phyloP scores from a whole-genome alignment of 2,329 filamentous ascomycete species.

The Uncinocarpus reesii region DNA sequence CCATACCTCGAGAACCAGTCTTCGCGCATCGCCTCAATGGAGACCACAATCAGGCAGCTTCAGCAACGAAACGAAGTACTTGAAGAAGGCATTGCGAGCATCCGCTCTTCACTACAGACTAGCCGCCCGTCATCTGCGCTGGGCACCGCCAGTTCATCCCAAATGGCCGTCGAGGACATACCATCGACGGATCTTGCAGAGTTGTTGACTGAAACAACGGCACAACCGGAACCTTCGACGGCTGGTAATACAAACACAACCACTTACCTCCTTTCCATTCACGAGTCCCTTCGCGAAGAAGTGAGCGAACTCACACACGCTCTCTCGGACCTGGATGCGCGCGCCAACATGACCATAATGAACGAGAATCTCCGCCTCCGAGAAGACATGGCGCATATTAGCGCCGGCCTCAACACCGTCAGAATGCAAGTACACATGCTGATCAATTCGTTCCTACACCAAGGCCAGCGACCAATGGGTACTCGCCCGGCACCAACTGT shows the following conservation, averaged over 20 bases:
- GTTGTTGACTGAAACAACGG: slow-evolving; percentile 16
- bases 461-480: slow-evolving; percentile 24
- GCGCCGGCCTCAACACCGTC: slow-evolving; percentile 49
- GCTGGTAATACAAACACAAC: slow-evolving; percentile 34
- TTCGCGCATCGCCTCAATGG: slow-evolving; percentile 35
- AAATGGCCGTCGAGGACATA: background rate
- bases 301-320: slow-evolving; percentile 46
- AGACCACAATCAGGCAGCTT: slow-evolving; percentile 36
- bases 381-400: slow-evolving; percentile 53
- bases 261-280: slow-evolving; percentile 51
- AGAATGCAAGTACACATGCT: slow-evolving; percentile 55
- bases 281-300: slow-evolving; percentile 52
- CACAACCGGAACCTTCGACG: slow-evolving; percentile 18
- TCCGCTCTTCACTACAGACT: slow-evolving; percentile 32
- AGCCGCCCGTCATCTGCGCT: slow-evolving; percentile 19
- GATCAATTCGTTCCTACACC: slow-evolving; percentile 47
- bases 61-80: slow-evolving; percentile 40
- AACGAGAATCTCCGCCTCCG: slow-evolving; percentile 53
- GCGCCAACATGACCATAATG: slow-evolving; percentile 52
- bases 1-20: slow-evolving; percentile 39
- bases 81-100: slow-evolving; percentile 37
- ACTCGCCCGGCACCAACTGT: slow-evolving; percentile 3
- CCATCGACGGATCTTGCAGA: slow-evolving; percentile 17
- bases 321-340: slow-evolving; percentile 50
- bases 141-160: slow-evolving; percentile 14